A percentile compares a stretch with the other conserved stretches of the same genome.
Conservation (phyloP, 441 rosid species). For the Erodium chrysanthum region DNA sequence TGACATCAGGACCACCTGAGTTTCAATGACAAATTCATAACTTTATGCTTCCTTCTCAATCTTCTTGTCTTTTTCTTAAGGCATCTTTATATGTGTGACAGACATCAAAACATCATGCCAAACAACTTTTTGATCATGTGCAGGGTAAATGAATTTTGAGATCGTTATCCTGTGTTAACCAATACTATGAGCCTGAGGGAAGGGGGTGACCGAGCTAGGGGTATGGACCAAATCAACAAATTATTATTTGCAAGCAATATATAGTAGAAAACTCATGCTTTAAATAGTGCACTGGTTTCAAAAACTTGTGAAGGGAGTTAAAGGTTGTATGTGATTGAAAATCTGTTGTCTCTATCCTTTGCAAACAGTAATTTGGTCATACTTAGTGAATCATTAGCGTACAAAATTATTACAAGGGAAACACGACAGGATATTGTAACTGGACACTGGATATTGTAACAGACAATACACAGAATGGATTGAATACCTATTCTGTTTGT, state of each 20-base stretch:
- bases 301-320: no score
- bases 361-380: no score
- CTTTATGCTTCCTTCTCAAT: not conserved
- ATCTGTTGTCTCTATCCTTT: no score
- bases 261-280: no score
- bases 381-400: no score
- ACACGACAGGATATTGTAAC: no score
- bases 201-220: not conserved
- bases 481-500: no score
- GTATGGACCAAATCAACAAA: no score
- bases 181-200: not conserved
- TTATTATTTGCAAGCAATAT: no score
- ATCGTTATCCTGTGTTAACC: not conserved
- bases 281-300: not conserved
- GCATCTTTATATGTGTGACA: not conserved
- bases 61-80: not conserved
- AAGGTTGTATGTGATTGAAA: no score
- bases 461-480: no score
- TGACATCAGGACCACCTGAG: slow-evolving; percentile 2
- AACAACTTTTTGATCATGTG: not conserved
- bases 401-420: no score
- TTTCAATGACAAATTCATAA: not conserved
- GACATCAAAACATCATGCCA: not conserved
- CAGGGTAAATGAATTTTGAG: not conserved
- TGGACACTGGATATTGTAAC: not conserved